These are phyloP conservation scores for Tylopilus vinaceipallidus DNA, from an alignment of 768 basidiomycete species.

Conservation along the genomic window DNA sequence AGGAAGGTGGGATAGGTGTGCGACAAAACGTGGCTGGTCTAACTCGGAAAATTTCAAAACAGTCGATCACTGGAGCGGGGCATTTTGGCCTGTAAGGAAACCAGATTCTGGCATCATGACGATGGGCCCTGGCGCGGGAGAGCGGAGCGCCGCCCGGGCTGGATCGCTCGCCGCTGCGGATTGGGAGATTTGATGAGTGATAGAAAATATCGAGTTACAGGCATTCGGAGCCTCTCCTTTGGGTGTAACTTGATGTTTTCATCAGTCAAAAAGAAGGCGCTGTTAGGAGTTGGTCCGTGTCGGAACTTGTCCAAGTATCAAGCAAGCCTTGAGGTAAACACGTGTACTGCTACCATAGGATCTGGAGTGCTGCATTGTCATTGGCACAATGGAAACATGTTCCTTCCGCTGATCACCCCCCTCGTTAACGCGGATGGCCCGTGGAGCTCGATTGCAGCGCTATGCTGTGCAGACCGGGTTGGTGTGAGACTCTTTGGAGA, in stretches of 20 bases:
- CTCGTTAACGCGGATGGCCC: constrained; percentile 10
- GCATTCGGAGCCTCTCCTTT: no score
- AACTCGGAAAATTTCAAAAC: constrained; percentile 23
- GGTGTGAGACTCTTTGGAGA: no score
- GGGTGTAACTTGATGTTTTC: neutral
- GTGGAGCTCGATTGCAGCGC: constrained; percentile 4
- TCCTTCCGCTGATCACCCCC: constrained; percentile 1
- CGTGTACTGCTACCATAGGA: constrained; percentile 8
- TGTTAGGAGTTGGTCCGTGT: constrained; percentile 12
- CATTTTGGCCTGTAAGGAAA: constrained; percentile 5
- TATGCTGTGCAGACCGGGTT: no score
- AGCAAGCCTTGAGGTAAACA: constrained; percentile 19
- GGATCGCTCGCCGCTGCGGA: neutral
- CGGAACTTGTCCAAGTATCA: neutral
- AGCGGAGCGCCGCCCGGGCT: constrained; percentile 24
- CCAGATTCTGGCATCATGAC: neutral
- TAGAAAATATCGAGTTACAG: neutral
- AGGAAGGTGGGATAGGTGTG: constrained; percentile 17
- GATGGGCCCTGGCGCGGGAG: constrained; percentile 8
- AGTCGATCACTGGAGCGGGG: constrained; percentile 10
- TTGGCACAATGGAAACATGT: neutral
- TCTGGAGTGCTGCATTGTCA: neutral
- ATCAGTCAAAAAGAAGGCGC: constrained; percentile 2
- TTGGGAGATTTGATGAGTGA: neutral
- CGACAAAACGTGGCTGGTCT: constrained; percentile 10